Conservation (phyloP, 75 land plant species). For the Picea sitchensis region DNA sequence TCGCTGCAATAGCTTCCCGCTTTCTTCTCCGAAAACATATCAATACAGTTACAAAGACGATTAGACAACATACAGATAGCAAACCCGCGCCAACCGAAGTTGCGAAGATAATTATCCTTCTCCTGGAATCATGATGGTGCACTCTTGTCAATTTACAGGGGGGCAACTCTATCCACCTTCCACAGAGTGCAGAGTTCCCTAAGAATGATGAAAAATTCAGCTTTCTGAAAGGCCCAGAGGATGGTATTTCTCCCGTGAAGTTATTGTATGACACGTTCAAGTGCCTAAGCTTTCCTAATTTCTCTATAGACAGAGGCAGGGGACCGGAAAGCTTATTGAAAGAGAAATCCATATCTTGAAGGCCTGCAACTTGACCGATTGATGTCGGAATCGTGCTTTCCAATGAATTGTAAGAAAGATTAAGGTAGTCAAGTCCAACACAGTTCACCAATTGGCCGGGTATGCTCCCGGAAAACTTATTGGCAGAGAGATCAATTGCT, state of each 20-base stretch:
- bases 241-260: background rate
- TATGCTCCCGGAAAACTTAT: conserved; percentile 63
- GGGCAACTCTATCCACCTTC: background rate
- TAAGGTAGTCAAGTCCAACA: conserved; percentile 34
- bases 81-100: background rate
- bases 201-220: background rate
- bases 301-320: background rate
- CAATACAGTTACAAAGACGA: background rate
- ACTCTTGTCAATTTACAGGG: background rate
- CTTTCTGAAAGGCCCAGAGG: background rate
- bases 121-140: background rate
- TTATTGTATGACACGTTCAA: background rate
- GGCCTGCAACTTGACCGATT: conserved; percentile 19
- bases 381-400: conserved; percentile 55
- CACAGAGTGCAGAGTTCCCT: background rate
- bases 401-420: conserved; percentile 66
- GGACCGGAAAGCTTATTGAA: background rate
- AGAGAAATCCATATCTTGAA: background rate
- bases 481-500: conserved; percentile 58
- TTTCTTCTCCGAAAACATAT: background rate
- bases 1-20: background rate
- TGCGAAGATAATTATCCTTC: background rate
- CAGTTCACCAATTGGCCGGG: conserved; percentile 35
- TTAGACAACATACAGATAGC: background rate
- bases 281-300: background rate